Evolutionary conservation across 139 green algal species (phyloP).

Genomic region (Klebsormidium nitens): DNA sequence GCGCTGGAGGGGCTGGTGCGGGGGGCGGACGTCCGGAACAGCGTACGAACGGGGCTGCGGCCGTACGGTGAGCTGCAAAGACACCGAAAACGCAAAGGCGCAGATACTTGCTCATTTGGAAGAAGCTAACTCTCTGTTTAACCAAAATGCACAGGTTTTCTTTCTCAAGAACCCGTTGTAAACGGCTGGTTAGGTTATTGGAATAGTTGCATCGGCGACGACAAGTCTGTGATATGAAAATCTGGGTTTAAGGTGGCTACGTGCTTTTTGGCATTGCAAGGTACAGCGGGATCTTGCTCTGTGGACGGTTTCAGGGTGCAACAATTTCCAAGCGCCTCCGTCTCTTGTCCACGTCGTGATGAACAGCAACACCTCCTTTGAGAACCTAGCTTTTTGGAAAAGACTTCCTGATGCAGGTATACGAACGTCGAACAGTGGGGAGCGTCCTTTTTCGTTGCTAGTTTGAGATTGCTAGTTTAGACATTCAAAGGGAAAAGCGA

Average conservation of each 20-base stretch:
- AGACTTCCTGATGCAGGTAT: too few relatives aligned
- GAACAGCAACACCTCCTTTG: too few relatives aligned
- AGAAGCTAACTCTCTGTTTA: too few relatives aligned
- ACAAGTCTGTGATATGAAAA: too few relatives aligned
- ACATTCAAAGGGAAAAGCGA: not conserved
- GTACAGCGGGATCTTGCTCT: not conserved
- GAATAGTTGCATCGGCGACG: too few relatives aligned
- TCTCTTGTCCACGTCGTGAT: not conserved
- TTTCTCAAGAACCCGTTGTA: too few relatives aligned
- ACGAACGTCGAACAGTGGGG: not conserved
- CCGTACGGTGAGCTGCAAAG: conserved; percentile 30
- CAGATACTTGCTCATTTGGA: too few relatives aligned
- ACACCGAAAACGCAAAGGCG: too few relatives aligned
- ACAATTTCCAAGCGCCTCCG: not conserved
- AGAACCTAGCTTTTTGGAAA: too few relatives aligned
- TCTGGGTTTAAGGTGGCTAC: too few relatives aligned
- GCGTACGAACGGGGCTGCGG: conserved; percentile 17
- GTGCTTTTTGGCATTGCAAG: not conserved
- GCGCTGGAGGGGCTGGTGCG: not conserved
- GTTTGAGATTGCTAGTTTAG: not conserved
- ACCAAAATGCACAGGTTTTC: too few relatives aligned
- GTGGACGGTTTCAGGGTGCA: not conserved
- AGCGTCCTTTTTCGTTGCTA: not conserved
- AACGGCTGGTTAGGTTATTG: too few relatives aligned
- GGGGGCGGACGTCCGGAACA: not conserved